These are phyloP conservation scores for Pythium brachiatum DNA, from an alignment of 352 stramenopile species.

Conservation along the genomic window DNA sequence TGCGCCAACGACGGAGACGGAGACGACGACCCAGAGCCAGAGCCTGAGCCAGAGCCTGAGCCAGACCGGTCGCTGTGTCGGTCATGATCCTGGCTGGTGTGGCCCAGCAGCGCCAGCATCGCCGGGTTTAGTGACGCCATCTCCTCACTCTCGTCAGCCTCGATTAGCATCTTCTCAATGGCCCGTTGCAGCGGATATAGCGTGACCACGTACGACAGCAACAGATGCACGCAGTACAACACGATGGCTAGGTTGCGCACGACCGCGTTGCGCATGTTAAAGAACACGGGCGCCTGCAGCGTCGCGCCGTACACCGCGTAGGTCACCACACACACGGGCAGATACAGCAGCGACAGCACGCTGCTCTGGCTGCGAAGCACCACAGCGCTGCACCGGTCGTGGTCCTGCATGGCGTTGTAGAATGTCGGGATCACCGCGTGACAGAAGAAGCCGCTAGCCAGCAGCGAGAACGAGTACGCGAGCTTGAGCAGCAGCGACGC, in stretches of 20 bases:
- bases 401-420: slow-evolving; percentile 70
- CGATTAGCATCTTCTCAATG: slow-evolving; percentile 54
- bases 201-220: slow-evolving; percentile 69
- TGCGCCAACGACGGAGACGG: background rate
- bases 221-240: slow-evolving; percentile 70
- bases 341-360: slow-evolving; percentile 54
- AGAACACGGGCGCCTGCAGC: slow-evolving; percentile 73
- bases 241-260: slow-evolving; percentile 72
- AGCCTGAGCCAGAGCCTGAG: no score
- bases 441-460: slow-evolving; percentile 63
- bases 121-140: slow-evolving; percentile 1
- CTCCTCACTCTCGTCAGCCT: slow-evolving; percentile 15
- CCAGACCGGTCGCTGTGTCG: background rate
- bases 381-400: slow-evolving; percentile 47
- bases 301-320: slow-evolving; percentile 77
- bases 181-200: slow-evolving; percentile 66
- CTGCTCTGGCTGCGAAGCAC: slow-evolving; percentile 49
- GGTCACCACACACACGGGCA: slow-evolving; percentile 73
- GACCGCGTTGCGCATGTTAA: slow-evolving; percentile 78
- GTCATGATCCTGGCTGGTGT: slow-evolving; percentile 1
- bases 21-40: background rate
- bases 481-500: slow-evolving; percentile 56
- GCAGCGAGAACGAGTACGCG: slow-evolving; percentile 69
- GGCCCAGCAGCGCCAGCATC: slow-evolving; percentile 9
- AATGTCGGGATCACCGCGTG: slow-evolving; percentile 74